These are phyloP conservation scores for Taphrina populina DNA, from an alignment of 1,139 yeast species.

Conservation along the genomic window DNA sequence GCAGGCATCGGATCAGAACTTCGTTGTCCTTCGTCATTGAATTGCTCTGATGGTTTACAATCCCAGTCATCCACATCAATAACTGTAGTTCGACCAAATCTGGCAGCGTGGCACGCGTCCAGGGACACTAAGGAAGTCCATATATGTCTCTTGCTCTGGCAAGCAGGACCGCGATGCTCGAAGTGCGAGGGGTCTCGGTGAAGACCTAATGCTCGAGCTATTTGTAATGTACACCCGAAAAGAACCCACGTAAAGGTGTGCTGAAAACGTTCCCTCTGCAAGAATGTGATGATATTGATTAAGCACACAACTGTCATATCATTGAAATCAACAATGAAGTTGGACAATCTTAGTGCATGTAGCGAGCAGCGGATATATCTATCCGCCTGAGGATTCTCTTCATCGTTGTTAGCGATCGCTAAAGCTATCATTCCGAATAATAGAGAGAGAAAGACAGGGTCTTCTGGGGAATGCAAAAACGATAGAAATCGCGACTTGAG, in stretches of 20 bases:
- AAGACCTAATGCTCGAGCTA: slow-evolving; percentile 9
- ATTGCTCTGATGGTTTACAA: slow-evolving; percentile 3
- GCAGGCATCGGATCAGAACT: slow-evolving; percentile 2
- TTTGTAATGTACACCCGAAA: slow-evolving; percentile 10
- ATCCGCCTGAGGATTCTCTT: background rate
- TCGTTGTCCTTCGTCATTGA: background rate
- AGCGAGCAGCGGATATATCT: background rate
- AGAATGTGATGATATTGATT: slow-evolving; percentile 7
- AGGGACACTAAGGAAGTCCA: slow-evolving; percentile 8
- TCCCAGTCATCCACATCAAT: slow-evolving; percentile 14
- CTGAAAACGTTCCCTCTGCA: slow-evolving; percentile 5
- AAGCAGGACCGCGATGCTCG: slow-evolving; percentile 1
- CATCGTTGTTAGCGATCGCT: slow-evolving; percentile 2
- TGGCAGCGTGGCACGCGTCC: slow-evolving; percentile 3
- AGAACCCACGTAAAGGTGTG: slow-evolving; percentile 15
- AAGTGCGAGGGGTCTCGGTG: slow-evolving; percentile 17
- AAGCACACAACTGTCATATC: slow-evolving; percentile 4
- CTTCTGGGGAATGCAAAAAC: background rate
- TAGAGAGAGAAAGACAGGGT: slow-evolving; percentile 6
- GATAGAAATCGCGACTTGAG: background rate
- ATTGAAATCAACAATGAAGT: background rate
- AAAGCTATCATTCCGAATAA: slow-evolving; percentile 16
- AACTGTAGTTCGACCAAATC: slow-evolving; percentile 11
- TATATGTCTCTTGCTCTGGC: slow-evolving; percentile 11
- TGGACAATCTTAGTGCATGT: slow-evolving; percentile 2